phyloP scores from a whole-genome alignment of 371 early-diverging fungal species.

The Rhizopus delemar region DNA sequence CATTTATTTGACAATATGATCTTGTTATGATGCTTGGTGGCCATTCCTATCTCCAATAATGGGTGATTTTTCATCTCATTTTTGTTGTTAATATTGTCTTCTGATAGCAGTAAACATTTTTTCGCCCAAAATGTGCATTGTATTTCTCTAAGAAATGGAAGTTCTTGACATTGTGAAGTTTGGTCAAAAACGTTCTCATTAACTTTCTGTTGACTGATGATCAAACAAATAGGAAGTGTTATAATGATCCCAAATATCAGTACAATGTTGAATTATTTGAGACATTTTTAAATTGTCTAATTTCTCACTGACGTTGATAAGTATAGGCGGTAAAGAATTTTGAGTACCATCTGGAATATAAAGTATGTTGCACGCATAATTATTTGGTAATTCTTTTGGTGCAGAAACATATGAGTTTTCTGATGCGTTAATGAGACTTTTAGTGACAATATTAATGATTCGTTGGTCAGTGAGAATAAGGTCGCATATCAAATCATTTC shows the following conservation, averaged over 20 bases:
- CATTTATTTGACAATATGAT: conserved; percentile 14
- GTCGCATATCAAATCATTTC: too few species aligned
- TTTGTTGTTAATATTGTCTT: conserved; percentile 11
- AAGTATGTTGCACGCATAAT: too few species aligned
- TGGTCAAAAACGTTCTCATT: conserved; percentile 9
- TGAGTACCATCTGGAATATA: too few species aligned
- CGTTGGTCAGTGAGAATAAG: too few species aligned
- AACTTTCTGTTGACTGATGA: conserved; percentile 12
- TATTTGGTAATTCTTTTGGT: too few species aligned
- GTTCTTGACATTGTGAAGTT: conserved; percentile 7
- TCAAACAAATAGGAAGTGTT: conserved; percentile 15
- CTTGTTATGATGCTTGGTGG: conserved; percentile 12
- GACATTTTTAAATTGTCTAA: conserved; percentile 8
- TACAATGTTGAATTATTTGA: too few species aligned
- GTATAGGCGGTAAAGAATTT: too few species aligned
- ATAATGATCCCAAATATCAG: conserved; percentile 5
- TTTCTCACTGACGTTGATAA: conserved; percentile 7
- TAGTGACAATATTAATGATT: too few species aligned
- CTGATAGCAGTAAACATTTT: conserved; percentile 11
- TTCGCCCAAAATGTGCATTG: conserved; percentile 14
- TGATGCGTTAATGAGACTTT: too few species aligned
- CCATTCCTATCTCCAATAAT: conserved; percentile 13
- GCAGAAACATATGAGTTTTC: too few species aligned
- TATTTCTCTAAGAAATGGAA: conserved; percentile 8
- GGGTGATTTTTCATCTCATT: conserved; percentile 11